These are phyloP conservation scores for Gypsophila paniculata DNA, from an alignment of 179 eudicot species.

Conservation along the genomic window DNA sequence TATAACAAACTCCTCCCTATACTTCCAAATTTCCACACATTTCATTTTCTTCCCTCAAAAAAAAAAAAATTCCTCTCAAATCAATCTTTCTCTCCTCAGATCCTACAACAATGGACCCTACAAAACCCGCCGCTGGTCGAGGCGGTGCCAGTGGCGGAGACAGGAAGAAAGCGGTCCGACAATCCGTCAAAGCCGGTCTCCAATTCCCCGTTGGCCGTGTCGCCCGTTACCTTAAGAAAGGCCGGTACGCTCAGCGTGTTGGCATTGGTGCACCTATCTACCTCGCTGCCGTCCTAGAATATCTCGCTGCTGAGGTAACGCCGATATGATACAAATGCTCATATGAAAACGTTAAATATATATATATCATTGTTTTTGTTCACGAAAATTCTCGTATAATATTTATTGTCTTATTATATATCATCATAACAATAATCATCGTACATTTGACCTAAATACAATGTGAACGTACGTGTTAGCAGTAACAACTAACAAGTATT, in stretches of 20 bases:
- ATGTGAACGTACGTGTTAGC: too few relatives aligned
- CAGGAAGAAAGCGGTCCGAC: background rate
- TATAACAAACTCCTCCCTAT: too few relatives aligned
- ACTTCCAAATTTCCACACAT: background rate
- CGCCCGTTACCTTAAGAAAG: constrained; percentile 13
- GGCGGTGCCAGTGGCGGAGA: background rate
- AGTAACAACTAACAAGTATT: too few relatives aligned
- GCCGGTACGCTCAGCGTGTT: constrained; percentile 9
- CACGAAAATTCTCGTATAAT: too few relatives aligned
- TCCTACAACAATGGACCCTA: constrained; percentile 1
- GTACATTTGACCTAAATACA: too few relatives aligned
- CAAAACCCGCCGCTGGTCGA: background rate
- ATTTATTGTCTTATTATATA: too few relatives aligned
- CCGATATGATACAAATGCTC: too few relatives aligned
- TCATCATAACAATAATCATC: too few relatives aligned
- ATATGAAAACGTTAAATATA: background rate
- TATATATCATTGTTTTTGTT: too few relatives aligned
- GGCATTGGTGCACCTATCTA: constrained; percentile 10
- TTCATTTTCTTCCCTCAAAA: background rate
- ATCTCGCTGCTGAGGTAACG: constrained; percentile 1
- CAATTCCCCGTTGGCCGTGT: constrained; percentile 13
- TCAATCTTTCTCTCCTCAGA: background rate
- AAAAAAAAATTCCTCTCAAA: background rate
- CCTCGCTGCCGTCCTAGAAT: constrained; percentile 11
- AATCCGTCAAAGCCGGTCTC: constrained; percentile 15